Evolutionary conservation across 306 rosid species (phyloP), one percentile per base, ranked within the genome.

Genomic region (Gillenia trifoliata): DNA sequence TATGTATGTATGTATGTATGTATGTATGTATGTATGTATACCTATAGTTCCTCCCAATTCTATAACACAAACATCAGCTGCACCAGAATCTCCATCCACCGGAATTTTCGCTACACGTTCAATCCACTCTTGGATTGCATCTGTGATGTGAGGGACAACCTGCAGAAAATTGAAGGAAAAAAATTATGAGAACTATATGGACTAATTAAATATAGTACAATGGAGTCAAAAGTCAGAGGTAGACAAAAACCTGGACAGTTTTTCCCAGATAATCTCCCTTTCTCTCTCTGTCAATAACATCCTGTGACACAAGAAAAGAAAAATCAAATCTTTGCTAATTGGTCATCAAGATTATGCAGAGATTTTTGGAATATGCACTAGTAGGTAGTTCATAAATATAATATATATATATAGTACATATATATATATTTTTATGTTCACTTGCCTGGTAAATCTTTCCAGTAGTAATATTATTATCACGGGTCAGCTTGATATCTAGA

Each of bases 371-470:
- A 41, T 40, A 29, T 77, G 15, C 11, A 68, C 17, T 28, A 16
- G 56, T 25, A 7, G 28, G 13, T 8, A 38, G 41, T 7, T 38
- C 9, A 16, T 47, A 47, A 45, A 47, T 47, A 16, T 47, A 1
- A 47, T 1, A 45, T 15, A 15, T 0, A 45, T 28, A 36, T 1
- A 41, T 19, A 8, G 1, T 25, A 38, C 41, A 79, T 22, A 62
- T 29, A 43, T 16, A 52, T 56, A 19, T 17, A 20, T 19, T 11
- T 19, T 11, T 17, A 36, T 56, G 9, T 38, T 50, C 23, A 76
- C 91, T 74, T 88, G 85, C 98, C 97, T 93, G 98, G 85, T 85
- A 93, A 85, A 93, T 89, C 73, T 93, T 93, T 52, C 98, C 98
- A 0, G 98, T 93, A 22, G 98, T 93, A 82, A 93, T 93, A 81